Evolutionary conservation across 2,329 filamentous ascomycete species (phyloP).

Genomic region (Curvularia lunata): DNA sequence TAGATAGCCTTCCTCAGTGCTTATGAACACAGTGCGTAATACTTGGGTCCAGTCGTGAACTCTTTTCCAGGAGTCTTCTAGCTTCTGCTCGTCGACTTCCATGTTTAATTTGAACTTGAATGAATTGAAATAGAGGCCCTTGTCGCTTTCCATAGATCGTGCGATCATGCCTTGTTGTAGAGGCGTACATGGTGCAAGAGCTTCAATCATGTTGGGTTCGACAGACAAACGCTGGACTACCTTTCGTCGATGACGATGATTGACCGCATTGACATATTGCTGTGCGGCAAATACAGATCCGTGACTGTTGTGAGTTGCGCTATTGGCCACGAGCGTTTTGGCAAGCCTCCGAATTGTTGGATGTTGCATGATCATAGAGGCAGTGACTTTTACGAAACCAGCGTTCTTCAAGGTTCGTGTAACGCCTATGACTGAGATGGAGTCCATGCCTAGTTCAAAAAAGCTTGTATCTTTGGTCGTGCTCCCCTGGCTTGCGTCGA

Average conservation of each 20-base stretch:
- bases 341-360: conserved; percentile 52
- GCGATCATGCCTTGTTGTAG: conserved; percentile 88
- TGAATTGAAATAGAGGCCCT: conserved; percentile 75
- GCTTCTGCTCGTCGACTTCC: conserved; percentile 52
- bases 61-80: conserved; percentile 65
- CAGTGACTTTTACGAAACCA: conserved; percentile 66
- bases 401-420: conserved; percentile 66
- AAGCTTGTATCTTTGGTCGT: conserved; percentile 68
- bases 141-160: conserved; percentile 64
- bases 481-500: conserved; percentile 52
- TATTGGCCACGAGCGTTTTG: conserved; percentile 35
- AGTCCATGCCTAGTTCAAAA: conserved; percentile 87
- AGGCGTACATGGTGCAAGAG: conserved; percentile 81
- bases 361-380: conserved; percentile 71
- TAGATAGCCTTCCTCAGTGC: conserved; percentile 75
- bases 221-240: conserved; percentile 62
- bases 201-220: conserved; percentile 65
- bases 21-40: conserved; percentile 74
- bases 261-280: conserved; percentile 68
- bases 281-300: conserved; percentile 57
- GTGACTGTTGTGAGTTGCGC: conserved; percentile 5
- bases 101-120: conserved; percentile 67
- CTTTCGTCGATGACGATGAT: conserved; percentile 64
- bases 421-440: conserved; percentile 79
- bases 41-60: conserved; percentile 65